Evolutionary conservation across 345 rosid genomes (phyloP).

Genomic region (Citrus glauca): DNA sequence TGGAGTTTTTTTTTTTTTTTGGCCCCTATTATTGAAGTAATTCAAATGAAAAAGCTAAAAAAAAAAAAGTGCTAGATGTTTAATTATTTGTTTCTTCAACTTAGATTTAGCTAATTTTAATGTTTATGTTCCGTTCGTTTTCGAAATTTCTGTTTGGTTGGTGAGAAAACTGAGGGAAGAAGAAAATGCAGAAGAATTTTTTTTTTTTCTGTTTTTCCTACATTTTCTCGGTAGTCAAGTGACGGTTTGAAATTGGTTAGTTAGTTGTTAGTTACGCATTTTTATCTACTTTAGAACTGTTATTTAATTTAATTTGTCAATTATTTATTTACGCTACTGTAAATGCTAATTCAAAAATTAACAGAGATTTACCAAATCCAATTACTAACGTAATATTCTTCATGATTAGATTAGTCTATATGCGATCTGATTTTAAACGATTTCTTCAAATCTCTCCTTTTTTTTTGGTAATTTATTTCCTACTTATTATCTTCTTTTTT

Average conservation of each 20-base stretch:
- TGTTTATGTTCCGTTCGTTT: background rate
- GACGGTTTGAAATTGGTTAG: background rate
- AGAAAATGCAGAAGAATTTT: background rate
- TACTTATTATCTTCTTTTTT: background rate
- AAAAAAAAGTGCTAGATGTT: background rate
- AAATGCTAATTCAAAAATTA: background rate
- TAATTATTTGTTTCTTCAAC: background rate
- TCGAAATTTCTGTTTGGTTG: background rate
- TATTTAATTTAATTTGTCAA: background rate
- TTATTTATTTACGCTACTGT: too few relatives aligned
- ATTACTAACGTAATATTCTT: background rate
- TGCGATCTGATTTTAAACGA: background rate
- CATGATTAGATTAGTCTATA: background rate
- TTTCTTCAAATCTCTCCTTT: background rate
- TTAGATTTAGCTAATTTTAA: background rate
- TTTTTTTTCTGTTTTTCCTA: background rate
- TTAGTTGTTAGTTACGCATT: background rate
- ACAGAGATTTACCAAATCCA: background rate
- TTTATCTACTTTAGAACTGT: background rate
- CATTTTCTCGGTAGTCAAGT: slow-evolving; percentile 2
- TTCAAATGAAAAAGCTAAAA: background rate
- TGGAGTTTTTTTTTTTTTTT: background rate
- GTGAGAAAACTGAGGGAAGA: background rate
- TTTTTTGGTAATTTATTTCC: background rate
- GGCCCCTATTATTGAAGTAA: too few relatives aligned